Evolutionary conservation across 169 alveolate species (phyloP).

Genomic region (Plasmodium chabaudi): DNA sequence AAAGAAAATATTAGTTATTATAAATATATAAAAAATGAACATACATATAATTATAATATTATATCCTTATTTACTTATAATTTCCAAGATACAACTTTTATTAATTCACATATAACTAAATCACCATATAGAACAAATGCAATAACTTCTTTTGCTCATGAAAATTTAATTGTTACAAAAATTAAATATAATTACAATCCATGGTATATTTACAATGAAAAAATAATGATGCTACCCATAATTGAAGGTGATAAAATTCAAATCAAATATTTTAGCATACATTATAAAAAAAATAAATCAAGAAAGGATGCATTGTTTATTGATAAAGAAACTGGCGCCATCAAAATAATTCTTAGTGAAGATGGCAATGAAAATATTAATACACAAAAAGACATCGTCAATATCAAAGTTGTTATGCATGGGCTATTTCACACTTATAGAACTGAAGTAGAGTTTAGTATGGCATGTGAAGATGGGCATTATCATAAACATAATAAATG

Average conservation of each 20-base stretch:
- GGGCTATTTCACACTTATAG: constrained; percentile 71
- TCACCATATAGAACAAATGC: not conserved
- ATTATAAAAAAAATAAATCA: constrained; percentile 21
- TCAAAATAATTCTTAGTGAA: constrained; percentile 17
- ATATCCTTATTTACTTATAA: constrained; percentile 83
- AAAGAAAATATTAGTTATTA: constrained; percentile 26
- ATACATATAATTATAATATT: constrained; percentile 73
- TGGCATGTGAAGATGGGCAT: constrained; percentile 77
- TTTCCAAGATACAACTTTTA: constrained; percentile 38
- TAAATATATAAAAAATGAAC: constrained; percentile 18
- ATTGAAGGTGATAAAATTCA: constrained; percentile 66
- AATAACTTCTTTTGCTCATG: constrained; percentile 48
- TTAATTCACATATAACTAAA: constrained; percentile 21
- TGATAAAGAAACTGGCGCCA: constrained; percentile 52
- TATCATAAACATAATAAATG: constrained; percentile 78
- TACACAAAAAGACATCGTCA: constrained; percentile 9
- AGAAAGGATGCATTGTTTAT: constrained; percentile 31
- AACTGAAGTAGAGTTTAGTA: constrained; percentile 29
- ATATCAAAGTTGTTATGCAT: constrained; percentile 35
- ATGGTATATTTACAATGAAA: constrained; percentile 17
- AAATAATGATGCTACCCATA: constrained; percentile 20
- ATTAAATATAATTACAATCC: constrained; percentile 11
- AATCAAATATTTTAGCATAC: constrained; percentile 26
- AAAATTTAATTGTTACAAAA: constrained; percentile 9
- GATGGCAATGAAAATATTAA: not conserved